Percentiles rank a stretch among this genome's conserved stretches.
These are phyloP conservation scores for Colletotrichum orbiculare DNA, from an alignment of 2,329 filamentous ascomycete species.

Conservation along the genomic window DNA sequence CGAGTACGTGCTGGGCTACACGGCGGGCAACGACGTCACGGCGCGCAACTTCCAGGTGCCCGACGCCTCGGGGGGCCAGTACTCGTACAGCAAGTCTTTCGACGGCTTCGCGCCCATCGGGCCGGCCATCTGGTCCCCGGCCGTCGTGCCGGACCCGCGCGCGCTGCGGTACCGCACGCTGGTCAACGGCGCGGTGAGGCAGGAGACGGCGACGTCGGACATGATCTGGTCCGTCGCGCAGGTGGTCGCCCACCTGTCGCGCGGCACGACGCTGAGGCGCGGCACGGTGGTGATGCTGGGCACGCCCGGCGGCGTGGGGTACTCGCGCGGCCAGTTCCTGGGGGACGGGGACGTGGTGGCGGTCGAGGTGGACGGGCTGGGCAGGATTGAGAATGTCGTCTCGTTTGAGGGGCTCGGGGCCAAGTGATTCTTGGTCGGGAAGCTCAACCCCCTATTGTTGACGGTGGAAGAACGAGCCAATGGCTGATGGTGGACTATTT, in stretches of 20 bases:
- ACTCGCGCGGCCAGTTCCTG: conserved; percentile 46
- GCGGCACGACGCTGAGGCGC: conserved; percentile 56
- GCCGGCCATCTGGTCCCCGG: conserved; percentile 46
- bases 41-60: conserved; percentile 63
- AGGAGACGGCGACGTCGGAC: conserved; percentile 53
- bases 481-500: too few relatives aligned
- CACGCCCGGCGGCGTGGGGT: conserved; percentile 54
- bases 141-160: conserved; percentile 41
- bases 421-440: neutral
- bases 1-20: conserved; percentile 66
- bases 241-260: conserved; percentile 55
- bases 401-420: conserved; percentile 30
- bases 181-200: conserved; percentile 59
- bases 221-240: conserved; percentile 57
- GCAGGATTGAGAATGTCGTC: conserved; percentile 45
- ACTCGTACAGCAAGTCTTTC: conserved; percentile 62
- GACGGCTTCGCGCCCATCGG: conserved; percentile 65
- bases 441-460: neutral
- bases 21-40: conserved; percentile 64
- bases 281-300: conserved; percentile 63
- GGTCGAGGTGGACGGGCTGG: conserved; percentile 44
- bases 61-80: conserved; percentile 49
- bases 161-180: conserved; percentile 37
- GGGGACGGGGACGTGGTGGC: conserved; percentile 48
- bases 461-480: too few relatives aligned